Base-by-base conservation (phyloP, 768 basidiomycete genomes). In the Cubamyces lactineus region DNA sequence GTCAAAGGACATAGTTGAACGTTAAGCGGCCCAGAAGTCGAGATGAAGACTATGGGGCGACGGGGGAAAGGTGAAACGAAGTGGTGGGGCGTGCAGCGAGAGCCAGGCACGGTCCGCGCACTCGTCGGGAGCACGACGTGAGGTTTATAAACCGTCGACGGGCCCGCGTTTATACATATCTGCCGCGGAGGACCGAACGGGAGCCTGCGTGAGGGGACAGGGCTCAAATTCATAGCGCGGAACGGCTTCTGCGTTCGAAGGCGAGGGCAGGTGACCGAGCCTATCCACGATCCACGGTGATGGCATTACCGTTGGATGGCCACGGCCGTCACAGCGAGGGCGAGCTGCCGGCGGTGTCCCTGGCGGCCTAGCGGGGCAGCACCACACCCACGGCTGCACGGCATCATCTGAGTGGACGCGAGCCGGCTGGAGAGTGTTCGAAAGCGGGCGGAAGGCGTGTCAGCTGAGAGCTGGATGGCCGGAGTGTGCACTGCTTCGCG, bases 231-330 rank as follows among this genome's bases (percentile, higher is more conserved):
- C 34, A 34, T 34, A 28, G 48, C 24, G 16, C 15, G 24, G 48
- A 7, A 49, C 24, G 24, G 40, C 17, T 47, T 43, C 57, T 40
- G 38, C 46, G 17, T 23, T n/a, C n/a, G 38, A 49, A 57, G 15
- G 56, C 21, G 41, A 26, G 57, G 42, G 49, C 57, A 59, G 57
- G 57, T 59, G 57, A 59, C 57, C 57, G 49, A 39, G 39, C 6
- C 57, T 51, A 59, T 59, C 57, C 48, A 51, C 49, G 48, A 51
- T 58, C 48, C 41, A 58, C 34, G 34, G 9, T 34, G 34, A 34
- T 34, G 34, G 5, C 34, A 34, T 9, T 9, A 11, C 34, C 4
- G 5, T 34, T 34, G 34, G 34, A 4, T 34, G 34, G 34, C 34
- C 34, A 34, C 34, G 34, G 34, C 34, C 34, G 34, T 34, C 34